Conservation (phyloP, 2,329 filamentous ascomycete species). For the Dendrostoma leiphaemia region DNA sequence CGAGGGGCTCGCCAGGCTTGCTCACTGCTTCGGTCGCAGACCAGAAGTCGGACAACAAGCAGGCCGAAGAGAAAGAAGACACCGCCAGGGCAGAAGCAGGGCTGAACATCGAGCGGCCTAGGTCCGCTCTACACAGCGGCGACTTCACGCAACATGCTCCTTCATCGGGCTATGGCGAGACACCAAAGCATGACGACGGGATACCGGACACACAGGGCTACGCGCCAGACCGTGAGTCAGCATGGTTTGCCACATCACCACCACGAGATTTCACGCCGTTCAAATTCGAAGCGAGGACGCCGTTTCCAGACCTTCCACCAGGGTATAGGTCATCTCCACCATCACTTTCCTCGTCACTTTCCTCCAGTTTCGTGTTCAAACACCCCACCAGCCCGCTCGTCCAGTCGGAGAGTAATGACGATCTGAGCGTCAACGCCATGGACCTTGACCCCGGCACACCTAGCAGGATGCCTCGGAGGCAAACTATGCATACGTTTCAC, state of each 20-base stretch:
- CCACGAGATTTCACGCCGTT: conserved; percentile 51
- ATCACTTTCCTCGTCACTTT: conserved; percentile 68
- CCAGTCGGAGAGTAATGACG: conserved; percentile 81
- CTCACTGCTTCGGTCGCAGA: conserved; percentile 47
- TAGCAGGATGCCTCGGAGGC: conserved; percentile 51
- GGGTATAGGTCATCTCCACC: conserved; percentile 49
- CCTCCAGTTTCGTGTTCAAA: conserved; percentile 79
- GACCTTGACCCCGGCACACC: conserved; percentile 42
- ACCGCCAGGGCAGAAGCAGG: conserved; percentile 50
- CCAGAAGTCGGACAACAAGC: conserved; percentile 23
- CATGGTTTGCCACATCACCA: conserved; percentile 56
- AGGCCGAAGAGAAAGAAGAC: conserved; percentile 31
- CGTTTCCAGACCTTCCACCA: conserved; percentile 22
- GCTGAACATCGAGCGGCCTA: conserved; percentile 73
- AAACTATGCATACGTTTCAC: conserved; percentile 58
- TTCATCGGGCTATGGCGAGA: conserved; percentile 21
- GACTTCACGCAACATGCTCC: conserved; percentile 55
- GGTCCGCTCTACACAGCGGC: conserved; percentile 70
- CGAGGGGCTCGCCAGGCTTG: conserved; percentile 36
- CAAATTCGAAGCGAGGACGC: conserved; percentile 34
- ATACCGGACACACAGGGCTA: conserved; percentile 13
- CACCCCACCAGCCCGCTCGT: conserved; percentile 90
- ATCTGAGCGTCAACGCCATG: conserved; percentile 58
- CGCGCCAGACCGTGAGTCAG: conserved; percentile 22
- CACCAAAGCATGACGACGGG: conserved; percentile 18